These are phyloP conservation scores for Trametes cinnabarina DNA, from an alignment of 768 basidiomycete genomes.

Conservation along the genomic window DNA sequence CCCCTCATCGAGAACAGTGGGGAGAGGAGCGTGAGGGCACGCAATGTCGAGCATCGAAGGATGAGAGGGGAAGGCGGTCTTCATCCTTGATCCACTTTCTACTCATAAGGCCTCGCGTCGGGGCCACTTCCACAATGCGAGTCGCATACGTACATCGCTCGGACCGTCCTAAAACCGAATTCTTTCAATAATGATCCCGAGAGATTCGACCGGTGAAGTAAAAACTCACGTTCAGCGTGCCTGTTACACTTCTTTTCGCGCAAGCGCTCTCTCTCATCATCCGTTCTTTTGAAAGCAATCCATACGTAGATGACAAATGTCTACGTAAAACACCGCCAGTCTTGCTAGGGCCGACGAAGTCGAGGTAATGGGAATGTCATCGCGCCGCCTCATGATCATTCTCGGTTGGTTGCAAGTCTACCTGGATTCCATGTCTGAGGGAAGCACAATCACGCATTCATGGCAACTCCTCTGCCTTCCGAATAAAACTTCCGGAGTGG, in stretches of 20 bases:
- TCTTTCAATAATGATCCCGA: not conserved
- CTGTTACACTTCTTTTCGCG: not conserved
- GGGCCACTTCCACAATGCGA: not conserved
- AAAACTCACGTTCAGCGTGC: conserved; percentile 5
- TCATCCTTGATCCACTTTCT: not conserved
- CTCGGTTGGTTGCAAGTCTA: not conserved
- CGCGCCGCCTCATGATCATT: not conserved
- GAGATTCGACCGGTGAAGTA: not conserved
- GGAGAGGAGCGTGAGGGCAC: not conserved
- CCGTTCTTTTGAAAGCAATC: too few relatives aligned
- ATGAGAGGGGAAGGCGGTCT: not conserved
- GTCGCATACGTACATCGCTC: not conserved
- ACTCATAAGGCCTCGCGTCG: not conserved
- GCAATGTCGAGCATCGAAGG: not conserved
- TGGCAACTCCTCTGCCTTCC: not conserved
- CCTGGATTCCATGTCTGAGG: not conserved
- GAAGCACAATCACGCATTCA: not conserved
- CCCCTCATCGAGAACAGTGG: not conserved
- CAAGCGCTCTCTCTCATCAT: not conserved
- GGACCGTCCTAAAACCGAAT: not conserved
- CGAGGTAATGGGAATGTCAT: not conserved
- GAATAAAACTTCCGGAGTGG: not conserved
- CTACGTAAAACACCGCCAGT: not conserved
- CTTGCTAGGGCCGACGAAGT: not conserved
- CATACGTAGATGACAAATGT: not conserved